These are phyloP conservation scores for Cercophora scortea DNA, from an alignment of 495 filamentous ascomycete genomes.

Conservation along the genomic window DNA sequence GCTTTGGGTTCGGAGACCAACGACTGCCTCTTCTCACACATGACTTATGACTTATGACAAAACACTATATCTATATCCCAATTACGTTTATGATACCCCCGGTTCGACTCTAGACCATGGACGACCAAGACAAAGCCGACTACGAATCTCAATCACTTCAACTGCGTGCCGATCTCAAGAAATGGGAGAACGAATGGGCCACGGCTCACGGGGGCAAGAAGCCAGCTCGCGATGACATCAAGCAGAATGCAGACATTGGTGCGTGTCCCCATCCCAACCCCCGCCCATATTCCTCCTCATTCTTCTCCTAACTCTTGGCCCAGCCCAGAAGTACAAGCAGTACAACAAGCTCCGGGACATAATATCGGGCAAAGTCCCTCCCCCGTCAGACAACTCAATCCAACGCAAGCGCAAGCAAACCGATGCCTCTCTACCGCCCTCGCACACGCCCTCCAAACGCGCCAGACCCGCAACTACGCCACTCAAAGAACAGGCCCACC, in stretches of 20 bases:
- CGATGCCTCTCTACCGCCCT: constrained; percentile 26
- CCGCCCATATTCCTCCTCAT: background rate
- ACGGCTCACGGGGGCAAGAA: constrained; percentile 62
- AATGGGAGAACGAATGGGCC: constrained; percentile 78
- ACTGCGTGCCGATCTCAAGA: constrained; percentile 71
- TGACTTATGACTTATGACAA: no score
- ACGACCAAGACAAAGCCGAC: constrained; percentile 25
- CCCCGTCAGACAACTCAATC: constrained; percentile 26
- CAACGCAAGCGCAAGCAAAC: constrained; percentile 26
- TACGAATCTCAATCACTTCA: constrained; percentile 35
- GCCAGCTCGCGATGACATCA: constrained; percentile 78
- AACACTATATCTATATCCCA: no score
- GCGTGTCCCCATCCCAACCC: constrained; percentile 7
- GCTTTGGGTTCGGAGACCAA: no score
- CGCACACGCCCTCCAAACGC: constrained; percentile 40
- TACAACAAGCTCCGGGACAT: constrained; percentile 69
- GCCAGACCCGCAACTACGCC: constrained; percentile 27
- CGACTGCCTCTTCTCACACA: no score
- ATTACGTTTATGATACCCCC: no score
- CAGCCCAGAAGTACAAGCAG: constrained; percentile 85
- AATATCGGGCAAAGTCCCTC: constrained; percentile 39
- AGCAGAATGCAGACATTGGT: constrained; percentile 77
- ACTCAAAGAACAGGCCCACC: constrained; percentile 20
- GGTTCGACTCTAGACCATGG: constrained; percentile 26
- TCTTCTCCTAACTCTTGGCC: background rate